Evolutionary conservation across 179 eudicot genomes (phyloP), one percentile per base, ranked within the genome.

Genomic region (Carnegiea gigantea): DNA sequence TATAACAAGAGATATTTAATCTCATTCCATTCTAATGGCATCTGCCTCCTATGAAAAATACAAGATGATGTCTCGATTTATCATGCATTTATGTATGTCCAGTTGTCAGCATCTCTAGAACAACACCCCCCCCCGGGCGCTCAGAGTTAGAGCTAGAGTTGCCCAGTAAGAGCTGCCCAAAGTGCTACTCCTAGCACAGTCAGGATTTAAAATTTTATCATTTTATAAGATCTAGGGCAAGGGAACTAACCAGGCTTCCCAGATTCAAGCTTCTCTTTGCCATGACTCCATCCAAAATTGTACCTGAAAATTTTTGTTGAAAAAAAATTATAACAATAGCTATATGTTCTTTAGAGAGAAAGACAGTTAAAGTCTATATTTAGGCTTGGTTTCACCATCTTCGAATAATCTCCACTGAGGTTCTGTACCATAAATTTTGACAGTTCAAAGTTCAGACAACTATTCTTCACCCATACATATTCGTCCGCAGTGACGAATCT

Each of bases 281-380:
- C 99, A 88, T 95, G 98, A 84, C 99, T 95, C 99, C 99, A 95
- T 86, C 99, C 99, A 87, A 92, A 92, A 87, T 95, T 95, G 88
- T 95, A 95, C 91, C 98, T 95, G 83, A 43, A 62, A 49, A 38
- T 30, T 73, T 60, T 0, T 54, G 40, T 28, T 33, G 18, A 28
- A 79, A 79, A 79, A 80, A 54, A 57, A 38, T 78, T 84, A 62
- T 10, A 82, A 57, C 46, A 70, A 17, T 1, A 33, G 44, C 18
- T 26, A 70, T 9, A 70, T 33, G 73, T 15, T 33, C 73, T 30
- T 70, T 33, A 70, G 2, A 30, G 44, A 36, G 5, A 70, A 70
- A 36, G 21, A 26, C 36, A 30, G 28, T 28, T 11, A 26, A 30
- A 67, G 72, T 12, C 36, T 23, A 67, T 4, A 30, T 4, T 30